Evolutionary conservation across 495 filamentous ascomycete genomes (phyloP).

Genomic region (Cetradonia linearis): DNA sequence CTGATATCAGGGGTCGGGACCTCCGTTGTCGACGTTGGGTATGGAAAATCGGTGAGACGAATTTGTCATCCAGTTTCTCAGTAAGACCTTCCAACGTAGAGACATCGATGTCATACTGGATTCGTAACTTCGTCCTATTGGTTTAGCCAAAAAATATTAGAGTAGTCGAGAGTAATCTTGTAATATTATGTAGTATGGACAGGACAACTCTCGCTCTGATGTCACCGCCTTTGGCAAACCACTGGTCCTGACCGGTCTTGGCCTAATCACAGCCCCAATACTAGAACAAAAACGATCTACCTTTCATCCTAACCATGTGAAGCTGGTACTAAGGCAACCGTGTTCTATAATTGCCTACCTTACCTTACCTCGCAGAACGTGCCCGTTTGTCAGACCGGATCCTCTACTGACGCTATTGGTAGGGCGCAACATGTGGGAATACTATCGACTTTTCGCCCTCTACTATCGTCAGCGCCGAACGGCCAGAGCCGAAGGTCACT

Average conservation of each 20-base stretch:
- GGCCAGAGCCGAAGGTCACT: slow-evolving; percentile 1
- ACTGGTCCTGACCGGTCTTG: not conserved
- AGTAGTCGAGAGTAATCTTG: not conserved
- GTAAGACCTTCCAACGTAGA: not conserved
- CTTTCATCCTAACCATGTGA: not conserved
- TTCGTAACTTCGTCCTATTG: not conserved
- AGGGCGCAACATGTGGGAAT: not conserved
- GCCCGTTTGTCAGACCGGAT: not conserved
- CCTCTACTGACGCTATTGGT: not conserved
- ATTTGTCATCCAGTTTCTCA: not conserved
- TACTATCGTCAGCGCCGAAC: not conserved
- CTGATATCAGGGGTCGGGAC: not conserved
- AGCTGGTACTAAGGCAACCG: not conserved
- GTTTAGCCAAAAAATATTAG: not conserved
- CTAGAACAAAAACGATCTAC: not conserved
- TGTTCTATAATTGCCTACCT: slow-evolving; percentile 2
- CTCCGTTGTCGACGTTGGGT: not conserved
- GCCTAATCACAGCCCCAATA: not conserved
- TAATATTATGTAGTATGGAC: not conserved
- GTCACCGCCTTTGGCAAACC: not conserved
- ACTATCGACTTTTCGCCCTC: no score
- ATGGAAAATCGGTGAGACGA: not conserved
- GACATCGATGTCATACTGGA: not conserved
- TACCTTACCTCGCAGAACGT: not conserved
- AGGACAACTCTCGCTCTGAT: not conserved